Evolutionary conservation across 129 eudicot genomes (phyloP), one percentile per base, ranked within the genome.

Genomic region (Rutidosis leptorrhynchoides): DNA sequence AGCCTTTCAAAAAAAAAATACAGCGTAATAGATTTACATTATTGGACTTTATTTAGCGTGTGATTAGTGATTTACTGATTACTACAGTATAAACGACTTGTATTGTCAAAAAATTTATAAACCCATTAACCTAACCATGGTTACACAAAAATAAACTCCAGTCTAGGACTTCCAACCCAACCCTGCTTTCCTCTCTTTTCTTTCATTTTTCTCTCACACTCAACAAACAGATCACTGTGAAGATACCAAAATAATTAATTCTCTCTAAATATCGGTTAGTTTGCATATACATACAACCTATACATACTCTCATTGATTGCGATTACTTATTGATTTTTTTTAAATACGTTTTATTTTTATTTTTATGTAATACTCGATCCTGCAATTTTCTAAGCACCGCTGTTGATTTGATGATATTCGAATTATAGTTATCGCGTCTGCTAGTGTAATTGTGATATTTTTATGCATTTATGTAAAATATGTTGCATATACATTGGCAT

Each of bases 191-290:
- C 7, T 23, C 14, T 59, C 35, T 12, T 43, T 28, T 35, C 70
- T 17, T 24, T 43, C 63, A n/a, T n/a, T n/a, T n/a, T n/a, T 55
- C 30, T 43, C 71, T 64, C 33, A 46, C 69, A 19, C 64, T 35
- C 35, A 46, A 43, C 48, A 24, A 66, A 60, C 55, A 68, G 74
- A 75, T 68, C 79, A 65, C 78, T 43, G 78, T 73, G 65, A 64
- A 37, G 27, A 5, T 1, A 5, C 54, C 7, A 16, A 48, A 16
- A 48, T 1, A 17, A n/a, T n/a, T n/a, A n/a, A 49, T 20, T n/a
- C 24, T 15, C n/a, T 5, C 7, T 53, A 19, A 26, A 16, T 27
- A 24, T 28, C 15, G 79, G 73, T 74, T 74, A 58, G 62, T 73
- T 30, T 48, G 16, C 60, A 71, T 49, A 17, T 49, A 49, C 24